Percentiles rank a stretch among this genome's conserved stretches.
Evolutionary conservation across 345 rosid species (phyloP).

Genomic region (Boechera divaricarpa): DNA sequence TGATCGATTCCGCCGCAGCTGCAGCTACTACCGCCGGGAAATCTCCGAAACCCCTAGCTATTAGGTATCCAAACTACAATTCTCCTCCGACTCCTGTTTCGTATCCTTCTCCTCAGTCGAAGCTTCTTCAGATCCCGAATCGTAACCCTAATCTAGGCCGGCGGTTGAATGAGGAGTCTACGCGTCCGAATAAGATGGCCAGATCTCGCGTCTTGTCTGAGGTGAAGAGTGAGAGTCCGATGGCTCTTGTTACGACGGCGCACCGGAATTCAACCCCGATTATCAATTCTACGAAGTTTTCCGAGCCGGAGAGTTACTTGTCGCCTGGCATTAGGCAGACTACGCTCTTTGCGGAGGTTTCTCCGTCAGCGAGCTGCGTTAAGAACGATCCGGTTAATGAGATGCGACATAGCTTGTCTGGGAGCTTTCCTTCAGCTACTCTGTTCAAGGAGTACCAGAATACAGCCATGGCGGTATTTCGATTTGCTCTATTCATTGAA

Average conservation of each 20-base stretch:
- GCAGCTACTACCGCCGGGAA: slow-evolving; percentile 55
- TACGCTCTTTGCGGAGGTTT: slow-evolving; percentile 46
- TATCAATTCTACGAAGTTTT: slow-evolving; percentile 25
- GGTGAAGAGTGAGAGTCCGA: slow-evolving; percentile 60
- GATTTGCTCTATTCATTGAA: not conserved
- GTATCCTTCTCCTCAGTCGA: slow-evolving; percentile 51
- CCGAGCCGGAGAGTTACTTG: slow-evolving; percentile 72
- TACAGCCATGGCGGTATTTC: slow-evolving; percentile 85
- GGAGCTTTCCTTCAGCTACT: slow-evolving; percentile 83
- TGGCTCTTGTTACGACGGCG: slow-evolving; percentile 54
- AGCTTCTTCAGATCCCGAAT: slow-evolving; percentile 45
- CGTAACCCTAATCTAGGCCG: slow-evolving; percentile 14
- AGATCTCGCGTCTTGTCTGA: slow-evolving; percentile 56
- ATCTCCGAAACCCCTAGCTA: slow-evolving; percentile 60
- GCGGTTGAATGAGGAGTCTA: slow-evolving; percentile 40
- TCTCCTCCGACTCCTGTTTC: slow-evolving; percentile 64
- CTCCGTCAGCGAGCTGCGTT: slow-evolving; percentile 46
- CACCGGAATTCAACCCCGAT: slow-evolving; percentile 37
- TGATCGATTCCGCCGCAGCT: slow-evolving; percentile 90
- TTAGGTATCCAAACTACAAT: slow-evolving; percentile 60
- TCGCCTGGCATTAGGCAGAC: slow-evolving; percentile 67
- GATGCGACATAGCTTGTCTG: slow-evolving; percentile 71
- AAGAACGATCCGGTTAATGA: slow-evolving; percentile 54
- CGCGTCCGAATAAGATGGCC: slow-evolving; percentile 62
- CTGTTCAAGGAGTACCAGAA: slow-evolving; percentile 90